phyloP scores from a whole-genome alignment of 345 rosid species.

The Gossypium stocksii region DNA sequence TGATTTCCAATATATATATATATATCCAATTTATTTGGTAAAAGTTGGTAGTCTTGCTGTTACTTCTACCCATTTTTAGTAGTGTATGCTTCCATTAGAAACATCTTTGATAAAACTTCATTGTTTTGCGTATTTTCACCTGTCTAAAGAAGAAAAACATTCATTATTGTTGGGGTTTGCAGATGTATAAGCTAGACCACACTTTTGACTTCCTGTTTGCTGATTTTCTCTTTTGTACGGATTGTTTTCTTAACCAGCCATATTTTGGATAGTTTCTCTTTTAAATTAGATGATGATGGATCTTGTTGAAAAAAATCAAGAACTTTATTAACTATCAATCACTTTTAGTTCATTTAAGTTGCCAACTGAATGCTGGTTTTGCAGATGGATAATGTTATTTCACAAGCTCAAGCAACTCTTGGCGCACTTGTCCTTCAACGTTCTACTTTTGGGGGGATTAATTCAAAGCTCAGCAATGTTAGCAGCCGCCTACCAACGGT shows the following conservation, averaged over 20 bases:
- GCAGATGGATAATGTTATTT: conserved; percentile 92
- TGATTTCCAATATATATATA: not conserved
- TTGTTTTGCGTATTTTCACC: not conserved
- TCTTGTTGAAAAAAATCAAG: not conserved
- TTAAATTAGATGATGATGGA: not conserved
- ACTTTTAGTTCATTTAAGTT: conserved; percentile 13
- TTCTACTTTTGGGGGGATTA: conserved; percentile 88
- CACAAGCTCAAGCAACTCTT: conserved; percentile 94
- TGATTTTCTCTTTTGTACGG: not conserved
- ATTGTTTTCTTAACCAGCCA: not conserved
- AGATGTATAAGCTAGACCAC: not conserved
- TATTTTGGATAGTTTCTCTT: not conserved
- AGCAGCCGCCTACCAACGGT: conserved; percentile 93
- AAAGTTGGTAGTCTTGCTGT: not conserved
- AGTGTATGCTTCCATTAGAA: not conserved
- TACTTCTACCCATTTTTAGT: not conserved
- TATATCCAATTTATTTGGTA: not conserved
- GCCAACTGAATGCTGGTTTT: conserved; percentile 18
- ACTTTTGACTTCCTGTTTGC: not conserved
- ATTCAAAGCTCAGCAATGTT: conserved; percentile 87
- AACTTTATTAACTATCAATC: not conserved
- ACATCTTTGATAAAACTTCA: not conserved
- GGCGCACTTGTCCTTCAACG: conserved; percentile 83
- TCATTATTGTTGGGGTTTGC: not conserved
- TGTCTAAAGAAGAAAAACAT: not conserved